Percentiles rank a stretch among this genome's conserved stretches.
Conservation (phyloP, 75 land plant species). For the Isoetes taiwanensis region DNA sequence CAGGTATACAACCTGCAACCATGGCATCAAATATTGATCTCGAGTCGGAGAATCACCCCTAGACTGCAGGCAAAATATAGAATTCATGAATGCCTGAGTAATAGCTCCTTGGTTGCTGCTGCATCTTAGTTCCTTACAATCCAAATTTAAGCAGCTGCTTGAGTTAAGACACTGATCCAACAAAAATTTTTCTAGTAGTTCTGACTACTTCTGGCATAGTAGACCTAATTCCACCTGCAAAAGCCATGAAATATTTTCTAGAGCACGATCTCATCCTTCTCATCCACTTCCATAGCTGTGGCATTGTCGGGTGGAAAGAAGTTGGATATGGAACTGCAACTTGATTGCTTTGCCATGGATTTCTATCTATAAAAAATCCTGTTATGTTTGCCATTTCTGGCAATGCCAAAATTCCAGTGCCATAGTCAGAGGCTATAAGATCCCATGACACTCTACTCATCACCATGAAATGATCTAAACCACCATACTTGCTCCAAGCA, state of each 20-base stretch:
- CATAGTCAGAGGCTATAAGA: slow-evolving; percentile 25
- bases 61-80: not conserved
- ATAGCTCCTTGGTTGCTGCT: not conserved
- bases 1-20: not conserved
- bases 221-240: too few species aligned
- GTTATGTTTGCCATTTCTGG: slow-evolving; percentile 45
- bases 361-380: slow-evolving; percentile 27
- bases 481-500: slow-evolving; percentile 28
- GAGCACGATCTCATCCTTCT: too few species aligned
- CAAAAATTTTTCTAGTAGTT: not conserved
- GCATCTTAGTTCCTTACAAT: not conserved
- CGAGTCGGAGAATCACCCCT: not conserved
- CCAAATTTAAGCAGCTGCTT: not conserved
- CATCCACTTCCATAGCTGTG: too few species aligned
- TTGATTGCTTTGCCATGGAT: slow-evolving; percentile 40
- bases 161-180: not conserved
- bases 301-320: slow-evolving; percentile 38
- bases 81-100: not conserved
- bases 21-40: not conserved
- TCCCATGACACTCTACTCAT: slow-evolving; percentile 70
- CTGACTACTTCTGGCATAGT: too few species aligned
- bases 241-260: too few species aligned
- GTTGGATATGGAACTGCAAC: slow-evolving; percentile 59
- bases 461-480: slow-evolving; percentile 58
- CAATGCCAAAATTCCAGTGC: slow-evolving; percentile 40